Evolutionary conservation across 108 stramenopile genomes (phyloP).

Genomic region (Licmophora abbreviata): DNA sequence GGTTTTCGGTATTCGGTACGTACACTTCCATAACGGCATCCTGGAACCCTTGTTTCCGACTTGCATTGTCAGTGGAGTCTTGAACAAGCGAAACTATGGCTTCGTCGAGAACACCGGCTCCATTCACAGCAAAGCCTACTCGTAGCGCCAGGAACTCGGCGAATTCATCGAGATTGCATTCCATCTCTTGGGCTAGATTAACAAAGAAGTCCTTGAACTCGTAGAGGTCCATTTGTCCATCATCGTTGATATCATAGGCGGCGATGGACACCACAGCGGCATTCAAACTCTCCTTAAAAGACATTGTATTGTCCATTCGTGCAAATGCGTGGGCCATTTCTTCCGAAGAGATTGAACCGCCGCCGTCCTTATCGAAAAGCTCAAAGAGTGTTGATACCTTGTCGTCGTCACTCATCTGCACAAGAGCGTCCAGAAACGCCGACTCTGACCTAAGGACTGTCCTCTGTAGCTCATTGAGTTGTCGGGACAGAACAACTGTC

Average conservation of each 20-base stretch:
- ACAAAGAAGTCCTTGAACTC: slow-evolving; percentile 3
- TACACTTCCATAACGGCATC: slow-evolving; percentile 4
- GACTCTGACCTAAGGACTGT: slow-evolving; percentile 2
- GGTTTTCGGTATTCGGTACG: too few species aligned
- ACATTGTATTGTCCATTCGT: background rate
- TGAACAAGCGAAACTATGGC: slow-evolving; percentile 2
- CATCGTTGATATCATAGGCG: slow-evolving; percentile 4
- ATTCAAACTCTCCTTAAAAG: background rate
- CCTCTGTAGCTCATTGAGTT: background rate
- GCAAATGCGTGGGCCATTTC: background rate
- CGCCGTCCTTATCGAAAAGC: slow-evolving; percentile 5
- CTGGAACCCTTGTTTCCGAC: background rate
- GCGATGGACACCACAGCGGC: slow-evolving; percentile 1
- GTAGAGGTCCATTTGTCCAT: background rate
- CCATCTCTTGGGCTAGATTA: background rate
- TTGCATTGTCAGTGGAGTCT: background rate
- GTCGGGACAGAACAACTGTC: background rate
- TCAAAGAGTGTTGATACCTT: slow-evolving; percentile 5
- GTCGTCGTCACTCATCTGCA: slow-evolving; percentile 1
- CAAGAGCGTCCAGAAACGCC: background rate
- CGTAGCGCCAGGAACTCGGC: slow-evolving; percentile 5
- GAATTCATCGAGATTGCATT: background rate
- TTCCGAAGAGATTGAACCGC: background rate
- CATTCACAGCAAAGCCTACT: background rate
- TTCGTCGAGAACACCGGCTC: background rate